Conservation (phyloP, 108 stramenopile genomes). For the Discostella stelligeroides region DNA sequence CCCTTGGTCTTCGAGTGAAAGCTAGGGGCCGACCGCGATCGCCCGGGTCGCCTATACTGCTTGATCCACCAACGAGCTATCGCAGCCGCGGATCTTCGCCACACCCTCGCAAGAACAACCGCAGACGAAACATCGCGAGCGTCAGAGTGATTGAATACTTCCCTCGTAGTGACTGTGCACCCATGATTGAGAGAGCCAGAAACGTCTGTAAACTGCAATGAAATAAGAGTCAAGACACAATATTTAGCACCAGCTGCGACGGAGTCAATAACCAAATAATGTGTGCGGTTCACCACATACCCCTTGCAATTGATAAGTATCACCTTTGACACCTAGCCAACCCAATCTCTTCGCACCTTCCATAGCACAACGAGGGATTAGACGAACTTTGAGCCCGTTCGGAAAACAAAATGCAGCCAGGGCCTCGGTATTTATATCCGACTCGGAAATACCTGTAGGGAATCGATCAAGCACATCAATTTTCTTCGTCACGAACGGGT, state of each 20-base stretch:
- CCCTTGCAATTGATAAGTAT: conserved; percentile 51
- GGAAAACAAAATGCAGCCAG: conserved; percentile 60
- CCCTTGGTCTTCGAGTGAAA: background rate
- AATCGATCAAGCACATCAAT: conserved; percentile 45
- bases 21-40: background rate
- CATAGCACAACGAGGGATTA: conserved; percentile 43
- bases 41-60: conserved; percentile 5
- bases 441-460: conserved; percentile 23
- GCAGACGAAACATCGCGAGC: conserved; percentile 17
- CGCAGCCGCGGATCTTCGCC: conserved; percentile 26
- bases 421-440: conserved; percentile 51
- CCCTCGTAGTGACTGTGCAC: conserved; percentile 44
- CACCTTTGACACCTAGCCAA: conserved; percentile 46
- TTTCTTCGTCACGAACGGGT: conserved; percentile 46
- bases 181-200: conserved; percentile 52
- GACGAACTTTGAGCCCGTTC: conserved; percentile 49
- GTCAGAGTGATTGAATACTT: conserved; percentile 34
- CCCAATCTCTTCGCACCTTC: conserved; percentile 53
- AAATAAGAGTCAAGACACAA: background rate
- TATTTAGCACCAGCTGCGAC: too few species aligned
- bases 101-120: conserved; percentile 28
- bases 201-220: conserved; percentile 49
- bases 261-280: background rate
- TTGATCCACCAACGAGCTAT: conserved; percentile 43
- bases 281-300: conserved; percentile 27